phyloP scores from a whole-genome alignment of 2,329 filamentous ascomycete species.

The Cytospora mali region DNA sequence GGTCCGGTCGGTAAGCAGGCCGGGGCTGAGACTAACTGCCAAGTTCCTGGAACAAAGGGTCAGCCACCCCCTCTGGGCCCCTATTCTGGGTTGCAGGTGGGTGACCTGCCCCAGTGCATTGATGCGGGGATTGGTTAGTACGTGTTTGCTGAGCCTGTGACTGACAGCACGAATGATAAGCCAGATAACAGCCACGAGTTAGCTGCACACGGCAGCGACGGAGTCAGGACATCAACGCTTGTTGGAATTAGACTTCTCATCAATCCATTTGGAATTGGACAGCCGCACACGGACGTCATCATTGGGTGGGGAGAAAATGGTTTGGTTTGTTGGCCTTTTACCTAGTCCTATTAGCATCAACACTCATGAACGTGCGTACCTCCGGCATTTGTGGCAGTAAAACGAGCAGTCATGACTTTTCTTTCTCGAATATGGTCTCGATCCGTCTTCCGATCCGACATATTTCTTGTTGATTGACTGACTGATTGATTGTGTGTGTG shows the following conservation, averaged over 20 bases:
- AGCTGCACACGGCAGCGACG: constrained; percentile 3
- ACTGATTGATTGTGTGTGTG: neutral
- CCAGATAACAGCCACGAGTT: constrained; percentile 19
- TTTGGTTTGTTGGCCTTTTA: no score
- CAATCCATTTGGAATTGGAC: constrained; percentile 1
- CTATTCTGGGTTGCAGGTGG: constrained; percentile 9
- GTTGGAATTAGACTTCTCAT: neutral
- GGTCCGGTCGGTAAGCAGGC: neutral
- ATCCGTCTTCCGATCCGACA: neutral
- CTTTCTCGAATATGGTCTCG: constrained; percentile 1
- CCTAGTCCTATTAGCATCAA: constrained; percentile 23
- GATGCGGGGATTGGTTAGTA: constrained; percentile 16
- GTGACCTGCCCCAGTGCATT: neutral
- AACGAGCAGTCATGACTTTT: neutral
- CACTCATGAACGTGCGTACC: constrained; percentile 20
- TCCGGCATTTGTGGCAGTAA: constrained; percentile 10
- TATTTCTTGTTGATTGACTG: neutral
- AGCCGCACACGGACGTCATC: constrained; percentile 10
- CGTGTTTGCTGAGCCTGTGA: constrained; percentile 10
- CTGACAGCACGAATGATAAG: constrained; percentile 19
- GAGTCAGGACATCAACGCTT: constrained; percentile 16
- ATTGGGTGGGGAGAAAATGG: constrained; percentile 6
- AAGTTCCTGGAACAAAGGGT: constrained; percentile 17
- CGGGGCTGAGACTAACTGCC: constrained; percentile 10
- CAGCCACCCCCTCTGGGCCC: no score